Conservation (phyloP, 768 basidiomycete species). For the Rhodotorula graminis region DNA sequence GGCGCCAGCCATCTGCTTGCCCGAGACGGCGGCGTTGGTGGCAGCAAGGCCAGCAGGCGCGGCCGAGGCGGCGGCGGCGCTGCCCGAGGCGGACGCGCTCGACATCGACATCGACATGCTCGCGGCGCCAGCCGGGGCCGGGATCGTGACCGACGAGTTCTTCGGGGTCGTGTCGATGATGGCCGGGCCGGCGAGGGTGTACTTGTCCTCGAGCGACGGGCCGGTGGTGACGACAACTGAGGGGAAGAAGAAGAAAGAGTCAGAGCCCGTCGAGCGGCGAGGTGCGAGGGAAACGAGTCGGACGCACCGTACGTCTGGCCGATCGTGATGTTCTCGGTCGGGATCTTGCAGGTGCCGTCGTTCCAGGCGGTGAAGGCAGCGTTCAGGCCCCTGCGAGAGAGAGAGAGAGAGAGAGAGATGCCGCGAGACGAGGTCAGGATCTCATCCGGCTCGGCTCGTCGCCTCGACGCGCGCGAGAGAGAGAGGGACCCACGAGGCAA, state of each 20-base stretch:
- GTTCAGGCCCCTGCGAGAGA: neutral
- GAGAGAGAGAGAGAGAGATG: too few relatives aligned
- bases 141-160: neutral
- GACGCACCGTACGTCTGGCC: constrained; percentile 10
- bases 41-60: neutral
- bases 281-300: too few relatives aligned
- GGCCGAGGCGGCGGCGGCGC: neutral
- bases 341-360: constrained; percentile 21
- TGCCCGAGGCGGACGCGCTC: neutral
- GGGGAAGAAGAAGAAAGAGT: neutral
- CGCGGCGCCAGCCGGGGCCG: constrained; percentile 8
- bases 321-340: constrained; percentile 18
- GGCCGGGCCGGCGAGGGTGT: constrained; percentile 27
- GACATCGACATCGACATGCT: neutral
- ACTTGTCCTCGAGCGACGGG: constrained; percentile 14
- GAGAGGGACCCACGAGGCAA: constrained; percentile 21
- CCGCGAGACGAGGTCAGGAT: too few relatives aligned
- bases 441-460: too few relatives aligned
- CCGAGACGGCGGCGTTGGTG: neutral
- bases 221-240: constrained; percentile 25
- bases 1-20: neutral
- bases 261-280: neutral
- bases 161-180: constrained; percentile 6
- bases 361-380: constrained; percentile 17
- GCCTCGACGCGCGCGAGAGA: too few relatives aligned